Conservation (phyloP, 164 flowering plant species). For the Berberis thunbergii region DNA sequence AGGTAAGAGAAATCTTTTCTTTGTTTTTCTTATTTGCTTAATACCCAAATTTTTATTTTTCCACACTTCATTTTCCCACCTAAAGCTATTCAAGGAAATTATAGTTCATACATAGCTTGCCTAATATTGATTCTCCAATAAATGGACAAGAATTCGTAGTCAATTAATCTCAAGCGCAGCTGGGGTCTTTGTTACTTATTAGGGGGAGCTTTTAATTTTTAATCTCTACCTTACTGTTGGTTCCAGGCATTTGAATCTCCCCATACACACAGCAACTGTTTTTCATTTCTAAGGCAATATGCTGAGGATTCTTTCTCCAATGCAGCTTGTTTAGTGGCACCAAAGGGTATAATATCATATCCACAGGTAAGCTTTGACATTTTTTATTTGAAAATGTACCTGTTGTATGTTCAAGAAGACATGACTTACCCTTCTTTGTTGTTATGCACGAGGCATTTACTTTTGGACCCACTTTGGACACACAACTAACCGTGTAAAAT, state of each 20-base stretch:
- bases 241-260: constrained; percentile 97
- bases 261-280: constrained; percentile 72
- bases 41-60: neutral
- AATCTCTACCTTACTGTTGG: constrained; percentile 5
- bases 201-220: neutral
- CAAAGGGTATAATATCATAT: constrained; percentile 74
- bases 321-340: constrained; percentile 80
- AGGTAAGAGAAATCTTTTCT: constrained; percentile 32
- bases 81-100: too few relatives aligned
- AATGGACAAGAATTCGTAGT: neutral
- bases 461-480: too few relatives aligned
- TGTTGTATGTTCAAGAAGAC: too few relatives aligned
- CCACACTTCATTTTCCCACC: too few relatives aligned
- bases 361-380: constrained; percentile 61
- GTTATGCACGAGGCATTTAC: too few relatives aligned
- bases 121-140: too few relatives aligned
- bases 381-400: too few relatives aligned
- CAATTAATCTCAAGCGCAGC: neutral
- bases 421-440: too few relatives aligned
- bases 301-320: constrained; percentile 74
- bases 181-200: neutral
- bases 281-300: constrained; percentile 83
- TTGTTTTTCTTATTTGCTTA: neutral
- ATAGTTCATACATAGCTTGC: too few relatives aligned
- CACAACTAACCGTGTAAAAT: too few relatives aligned